phyloP scores from a whole-genome alignment of 768 basidiomycete species.

The Rhizopogon vesiculosus region DNA sequence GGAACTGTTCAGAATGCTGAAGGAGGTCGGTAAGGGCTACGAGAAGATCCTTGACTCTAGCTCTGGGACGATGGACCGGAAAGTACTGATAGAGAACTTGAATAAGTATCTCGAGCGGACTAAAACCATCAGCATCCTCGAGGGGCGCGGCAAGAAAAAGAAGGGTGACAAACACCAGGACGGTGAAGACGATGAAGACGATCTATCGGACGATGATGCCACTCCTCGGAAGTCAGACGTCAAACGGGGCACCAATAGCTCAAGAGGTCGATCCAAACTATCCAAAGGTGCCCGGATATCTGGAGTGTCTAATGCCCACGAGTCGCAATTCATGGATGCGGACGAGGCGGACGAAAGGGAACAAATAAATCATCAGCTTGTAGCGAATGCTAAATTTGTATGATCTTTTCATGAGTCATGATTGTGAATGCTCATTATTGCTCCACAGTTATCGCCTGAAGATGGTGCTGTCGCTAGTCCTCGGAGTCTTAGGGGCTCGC shows the following conservation, averaged over 20 bases:
- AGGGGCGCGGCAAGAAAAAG: slow-evolving; percentile 51
- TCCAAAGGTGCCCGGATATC: slow-evolving; percentile 33
- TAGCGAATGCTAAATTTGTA: slow-evolving; percentile 69
- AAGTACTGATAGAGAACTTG: slow-evolving; percentile 71
- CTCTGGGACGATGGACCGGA: slow-evolving; percentile 65
- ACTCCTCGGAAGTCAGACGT: slow-evolving; percentile 55
- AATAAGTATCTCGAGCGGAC: slow-evolving; percentile 80
- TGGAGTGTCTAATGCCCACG: slow-evolving; percentile 43
- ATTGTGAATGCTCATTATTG: slow-evolving; percentile 9
- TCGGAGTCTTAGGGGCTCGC: slow-evolving; percentile 66
- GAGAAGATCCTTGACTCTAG: slow-evolving; percentile 68
- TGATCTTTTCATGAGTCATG: slow-evolving; percentile 16
- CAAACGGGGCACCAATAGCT: slow-evolving; percentile 31
- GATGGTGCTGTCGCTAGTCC: slow-evolving; percentile 57
- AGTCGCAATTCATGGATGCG: slow-evolving; percentile 87
- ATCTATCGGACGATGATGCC: slow-evolving; percentile 37
- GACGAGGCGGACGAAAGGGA: slow-evolving; percentile 79
- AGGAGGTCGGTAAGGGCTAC: slow-evolving; percentile 74
- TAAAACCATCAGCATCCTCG: slow-evolving; percentile 81
- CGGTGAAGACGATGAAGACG: slow-evolving; percentile 26
- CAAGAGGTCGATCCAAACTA: slow-evolving; percentile 26
- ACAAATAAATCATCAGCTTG: slow-evolving; percentile 83
- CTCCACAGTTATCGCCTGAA: slow-evolving; percentile 55
- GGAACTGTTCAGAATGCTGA: slow-evolving; percentile 92
- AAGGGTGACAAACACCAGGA: slow-evolving; percentile 18